Base-by-base conservation (phyloP, 2,329 filamentous ascomycete genomes). In the Purpureocillium takamizusanense region DNA sequence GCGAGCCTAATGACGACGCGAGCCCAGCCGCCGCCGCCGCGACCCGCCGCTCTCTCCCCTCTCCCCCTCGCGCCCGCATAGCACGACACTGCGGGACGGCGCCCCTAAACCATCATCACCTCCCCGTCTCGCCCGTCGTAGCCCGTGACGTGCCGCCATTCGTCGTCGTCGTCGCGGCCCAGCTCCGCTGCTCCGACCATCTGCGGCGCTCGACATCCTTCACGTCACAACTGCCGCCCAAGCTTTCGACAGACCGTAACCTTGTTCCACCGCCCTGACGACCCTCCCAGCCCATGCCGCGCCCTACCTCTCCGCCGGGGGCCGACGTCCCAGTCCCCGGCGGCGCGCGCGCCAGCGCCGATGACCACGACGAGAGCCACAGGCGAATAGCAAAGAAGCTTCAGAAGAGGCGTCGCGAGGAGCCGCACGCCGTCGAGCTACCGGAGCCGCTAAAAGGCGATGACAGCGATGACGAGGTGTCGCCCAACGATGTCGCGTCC, bases 381-480 rank as follows among this genome's bases (percentile, higher is more conserved):
- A 33, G 15, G 30, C 27, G 30, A 18, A 28, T 12, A 13, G 15
- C 57, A 37, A 63, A 59, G 40, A 73, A 62, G 48, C 61, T 72
- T 13, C 63, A 63, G 27, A 71, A 67, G 54, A 67, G 58, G 42
- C 61, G 61, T 31, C 62, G 54, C 27, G 60, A 60, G 44, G 61
- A 63, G 27, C 51, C 55, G 13, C 46, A 63, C 3, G 63, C 62
- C 11, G 42, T 54, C 32, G 66, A 74, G 41, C 63, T 78, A 6
- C 74, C 74, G 11, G 73, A 76, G 17, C 67, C 66, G 14, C 56
- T 78, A 29, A 67, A 65, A 51, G 65, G 69, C 32, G 66, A 61
- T 45, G 71, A 69, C 40, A 65, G 73, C 42, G 63, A 63, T n/a
- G 61, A 56, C 25, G 70, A 73, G 33, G 67, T 75, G 48, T 42